Base-by-base conservation (phyloP, 352 stramenopile species). In the Globisporangium paroecandrum region DNA sequence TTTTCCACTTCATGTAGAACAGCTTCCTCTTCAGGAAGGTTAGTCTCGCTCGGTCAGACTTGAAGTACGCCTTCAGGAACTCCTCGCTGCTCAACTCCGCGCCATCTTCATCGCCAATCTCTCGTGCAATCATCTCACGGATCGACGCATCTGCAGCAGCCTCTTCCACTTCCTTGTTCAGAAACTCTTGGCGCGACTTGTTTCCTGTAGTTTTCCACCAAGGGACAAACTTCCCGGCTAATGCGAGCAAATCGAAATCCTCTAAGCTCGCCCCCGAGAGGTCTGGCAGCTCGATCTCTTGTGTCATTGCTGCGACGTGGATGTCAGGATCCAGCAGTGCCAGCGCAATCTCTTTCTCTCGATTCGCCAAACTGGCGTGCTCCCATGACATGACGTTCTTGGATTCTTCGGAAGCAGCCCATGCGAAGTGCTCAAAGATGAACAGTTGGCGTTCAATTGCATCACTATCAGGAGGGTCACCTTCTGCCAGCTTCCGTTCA, bases 231-330 rank as follows among this genome's bases (percentile, higher is more conserved):
- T 77, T 74, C 0, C 64, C 69, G 0, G 83, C 78, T 1, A 89
- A 61, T n/a, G 70, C 54, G 9, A 86, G 69, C 46, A 89, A 68
- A 57, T 89, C 81, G 13, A 76, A 76, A 38, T 77, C 69, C 9
- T 87, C 72, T 20, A 89, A 22, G 55, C 58, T 73, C 7, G 63
- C 75, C 4, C 72, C 68, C 22, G 71, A 76, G 0, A 89, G 34
- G 29, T 91, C 77, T 10, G 82, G 83, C 29, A 93, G 69, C 51
- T 86, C 81, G 43, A 93, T 72, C 8, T 86, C 76, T 27, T 80
- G 71, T 22, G 56, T 76, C 61, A 90, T 82, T 2, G 85, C 85
- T 58, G 79, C 81, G 13, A 90, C 64, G 59, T 93, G 82, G 62
- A 91, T 73, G 36, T 64, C 66, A 13, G 85, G 79, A 55, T 90